These are phyloP conservation scores for Colletotrichum sp. DNA, from an alignment of 2,329 filamentous ascomycete species.

Conservation along the genomic window DNA sequence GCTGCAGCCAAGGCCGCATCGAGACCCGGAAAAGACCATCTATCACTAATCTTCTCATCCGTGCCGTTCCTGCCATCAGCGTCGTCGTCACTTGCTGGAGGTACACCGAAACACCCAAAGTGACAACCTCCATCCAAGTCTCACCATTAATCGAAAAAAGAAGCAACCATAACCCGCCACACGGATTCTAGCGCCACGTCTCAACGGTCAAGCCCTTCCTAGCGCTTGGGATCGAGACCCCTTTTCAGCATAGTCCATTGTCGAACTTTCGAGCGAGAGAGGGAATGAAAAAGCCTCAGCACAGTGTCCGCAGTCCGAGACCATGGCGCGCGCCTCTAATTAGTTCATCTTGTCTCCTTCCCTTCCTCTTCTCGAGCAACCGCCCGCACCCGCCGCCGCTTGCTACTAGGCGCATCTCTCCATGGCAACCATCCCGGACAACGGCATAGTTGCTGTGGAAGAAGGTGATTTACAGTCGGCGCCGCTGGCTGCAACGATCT, in stretches of 20 bases:
- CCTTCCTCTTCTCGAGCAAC: neutral
- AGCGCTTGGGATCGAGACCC: neutral
- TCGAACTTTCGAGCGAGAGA: neutral
- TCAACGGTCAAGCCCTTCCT: neutral
- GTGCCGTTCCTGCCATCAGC: neutral
- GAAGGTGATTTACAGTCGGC: neutral
- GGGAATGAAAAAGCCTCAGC: neutral
- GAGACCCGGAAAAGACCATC: neutral
- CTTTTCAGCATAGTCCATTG: neutral
- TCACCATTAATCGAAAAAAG: neutral
- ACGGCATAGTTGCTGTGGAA: neutral
- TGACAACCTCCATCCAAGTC: neutral
- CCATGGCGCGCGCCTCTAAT: neutral
- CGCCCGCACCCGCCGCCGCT: neutral
- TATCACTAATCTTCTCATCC: neutral
- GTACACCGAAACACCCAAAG: neutral
- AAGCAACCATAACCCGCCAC: neutral
- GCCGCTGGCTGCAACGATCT: neutral
- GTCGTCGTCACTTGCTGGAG: neutral
- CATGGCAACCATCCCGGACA: neutral
- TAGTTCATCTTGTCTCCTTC: neutral
- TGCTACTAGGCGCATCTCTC: neutral
- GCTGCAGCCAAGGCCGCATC: neutral
- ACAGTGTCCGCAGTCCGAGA: neutral
- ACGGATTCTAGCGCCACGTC: neutral